A percentile compares a stretch with the other conserved stretches of the same genome.
These are phyloP conservation scores for Cadophora gregata DNA, from an alignment of 2,329 filamentous ascomycete species.

Conservation along the genomic window DNA sequence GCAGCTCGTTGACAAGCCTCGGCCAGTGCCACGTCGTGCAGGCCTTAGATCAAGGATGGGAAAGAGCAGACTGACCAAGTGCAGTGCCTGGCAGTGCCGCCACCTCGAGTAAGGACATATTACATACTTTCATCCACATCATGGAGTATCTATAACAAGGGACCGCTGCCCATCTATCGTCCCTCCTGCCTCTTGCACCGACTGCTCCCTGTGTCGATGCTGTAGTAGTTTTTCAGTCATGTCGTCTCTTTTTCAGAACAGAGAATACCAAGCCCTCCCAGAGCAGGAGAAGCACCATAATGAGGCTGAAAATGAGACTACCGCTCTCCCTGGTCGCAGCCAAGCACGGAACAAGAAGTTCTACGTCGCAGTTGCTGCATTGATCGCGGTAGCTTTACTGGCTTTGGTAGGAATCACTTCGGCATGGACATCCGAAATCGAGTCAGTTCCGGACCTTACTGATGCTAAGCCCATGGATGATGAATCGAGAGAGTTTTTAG, in stretches of 20 bases:
- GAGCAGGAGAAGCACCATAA: conserved; percentile 21
- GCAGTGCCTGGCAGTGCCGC: neutral
- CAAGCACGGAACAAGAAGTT: conserved; percentile 19
- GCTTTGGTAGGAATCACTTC: conserved; percentile 13
- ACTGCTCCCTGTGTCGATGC: conserved; percentile 7
- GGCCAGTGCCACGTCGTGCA: conserved; percentile 24
- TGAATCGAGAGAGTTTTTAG: conserved; percentile 16
- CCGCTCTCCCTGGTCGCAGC: conserved; percentile 2
- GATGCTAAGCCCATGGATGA: conserved; percentile 12
- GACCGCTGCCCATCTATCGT: conserved; percentile 13
- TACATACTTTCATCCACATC: neutral
- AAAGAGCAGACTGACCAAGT: neutral
- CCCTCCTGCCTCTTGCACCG: neutral
- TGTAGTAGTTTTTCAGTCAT: conserved; percentile 16
- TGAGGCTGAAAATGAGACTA: conserved; percentile 8
- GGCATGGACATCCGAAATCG: neutral
- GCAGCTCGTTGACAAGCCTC: conserved; percentile 28
- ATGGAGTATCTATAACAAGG: conserved; percentile 9
- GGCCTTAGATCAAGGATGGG: conserved; percentile 14
- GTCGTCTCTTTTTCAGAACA: conserved; percentile 24
- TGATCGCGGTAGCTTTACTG: conserved; percentile 12
- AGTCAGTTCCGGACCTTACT: neutral
- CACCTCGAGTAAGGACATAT: neutral
- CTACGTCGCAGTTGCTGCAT: neutral
- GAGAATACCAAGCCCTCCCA: conserved; percentile 25